Percentiles rank a stretch among this genome's conserved stretches.
Conservation (phyloP, 352 stramenopile species). For the Sclerospora graminicola region DNA sequence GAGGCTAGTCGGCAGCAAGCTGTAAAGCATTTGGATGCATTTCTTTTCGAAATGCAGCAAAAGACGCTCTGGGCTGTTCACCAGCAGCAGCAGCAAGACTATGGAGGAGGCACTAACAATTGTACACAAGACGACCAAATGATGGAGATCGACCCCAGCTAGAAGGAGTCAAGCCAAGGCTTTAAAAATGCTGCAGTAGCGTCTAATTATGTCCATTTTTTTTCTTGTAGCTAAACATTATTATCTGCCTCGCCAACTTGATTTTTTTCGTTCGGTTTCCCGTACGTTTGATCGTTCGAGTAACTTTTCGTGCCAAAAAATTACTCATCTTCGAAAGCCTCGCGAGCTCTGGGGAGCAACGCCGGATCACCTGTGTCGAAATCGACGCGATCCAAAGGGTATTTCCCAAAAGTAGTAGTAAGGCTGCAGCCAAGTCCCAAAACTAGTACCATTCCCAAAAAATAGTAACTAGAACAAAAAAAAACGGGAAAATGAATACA, state of each 20-base stretch:
- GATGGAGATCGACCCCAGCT: slow-evolving; percentile 50
- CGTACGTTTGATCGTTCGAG: too few species aligned
- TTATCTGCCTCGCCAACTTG: slow-evolving; percentile 58
- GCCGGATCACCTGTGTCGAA: slow-evolving; percentile 82
- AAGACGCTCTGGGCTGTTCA: slow-evolving; percentile 28
- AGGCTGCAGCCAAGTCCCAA: too few species aligned
- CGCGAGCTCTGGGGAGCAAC: slow-evolving; percentile 49
- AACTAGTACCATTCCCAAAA: too few species aligned
- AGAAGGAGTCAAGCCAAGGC: slow-evolving; percentile 6
- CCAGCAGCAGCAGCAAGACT: slow-evolving; percentile 17
- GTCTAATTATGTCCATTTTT: slow-evolving; percentile 63
- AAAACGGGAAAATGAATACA: too few species aligned
- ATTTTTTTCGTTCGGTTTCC: slow-evolving; percentile 29
- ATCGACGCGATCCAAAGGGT: slow-evolving; percentile 32
- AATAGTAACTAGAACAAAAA: too few species aligned
- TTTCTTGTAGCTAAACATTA: slow-evolving; percentile 72
- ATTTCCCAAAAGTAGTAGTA: too few species aligned
- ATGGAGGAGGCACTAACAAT: slow-evolving; percentile 4
- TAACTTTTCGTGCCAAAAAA: not conserved
- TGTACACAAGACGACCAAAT: slow-evolving; percentile 34
- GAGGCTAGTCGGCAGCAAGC: slow-evolving; percentile 43
- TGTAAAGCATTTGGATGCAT: slow-evolving; percentile 45
- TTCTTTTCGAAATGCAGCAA: slow-evolving; percentile 54
- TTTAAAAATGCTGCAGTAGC: slow-evolving; percentile 5
- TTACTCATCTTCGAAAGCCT: slow-evolving; percentile 78